Evolutionary conservation across 805 yeast genomes (phyloP), one percentile per base, ranked within the genome.

Genomic region (Ogataea sp.): DNA sequence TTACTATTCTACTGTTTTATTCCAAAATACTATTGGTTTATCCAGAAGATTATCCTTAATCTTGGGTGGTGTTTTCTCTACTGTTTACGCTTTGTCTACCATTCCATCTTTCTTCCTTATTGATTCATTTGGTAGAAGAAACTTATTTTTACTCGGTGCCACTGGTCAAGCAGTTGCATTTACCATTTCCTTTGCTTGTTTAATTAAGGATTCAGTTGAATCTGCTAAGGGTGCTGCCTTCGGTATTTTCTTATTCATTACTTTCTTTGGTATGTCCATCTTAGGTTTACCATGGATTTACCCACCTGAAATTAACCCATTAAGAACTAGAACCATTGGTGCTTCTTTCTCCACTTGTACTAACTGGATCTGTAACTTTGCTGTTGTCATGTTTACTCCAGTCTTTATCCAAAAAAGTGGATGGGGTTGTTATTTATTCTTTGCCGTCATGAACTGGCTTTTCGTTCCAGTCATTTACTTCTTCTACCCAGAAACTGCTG

Each of bases 401-500:
- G 53, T 60, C 38, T 69, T 80, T 53, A 60, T 71, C 58, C 48
- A 65, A 57, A 41, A 66, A 48, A 63, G 76, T 53, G 65, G 69
- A 42, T 79, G 82, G 73, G 83, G 82, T 43, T 71, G 81, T 43
- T 83, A 81, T 60, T 58, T 81, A 37, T 75, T 83, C 61, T 83
- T 83, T 59, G 84, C 85, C 8, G 56, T 64, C 25, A 67, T 82
- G 45, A 82, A 82, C 65, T 70, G 71, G 52, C 45, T 67, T 34
- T 80, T 76, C 64, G 59, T 77, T 39, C 84, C 86, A 25, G 61
- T 80, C 43, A 76, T 76, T 45, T 78, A 63, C 70, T 71, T 80
- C 63, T 74, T 70, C 59, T 83, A 79, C 58, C 90, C 89, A 32
- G 90, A 83, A 64, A 81, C 88, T 33, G 77, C 83, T 25, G 86